phyloP scores from a whole-genome alignment of 2,329 filamentous ascomycete species.

The Colletotrichum trifolii region DNA sequence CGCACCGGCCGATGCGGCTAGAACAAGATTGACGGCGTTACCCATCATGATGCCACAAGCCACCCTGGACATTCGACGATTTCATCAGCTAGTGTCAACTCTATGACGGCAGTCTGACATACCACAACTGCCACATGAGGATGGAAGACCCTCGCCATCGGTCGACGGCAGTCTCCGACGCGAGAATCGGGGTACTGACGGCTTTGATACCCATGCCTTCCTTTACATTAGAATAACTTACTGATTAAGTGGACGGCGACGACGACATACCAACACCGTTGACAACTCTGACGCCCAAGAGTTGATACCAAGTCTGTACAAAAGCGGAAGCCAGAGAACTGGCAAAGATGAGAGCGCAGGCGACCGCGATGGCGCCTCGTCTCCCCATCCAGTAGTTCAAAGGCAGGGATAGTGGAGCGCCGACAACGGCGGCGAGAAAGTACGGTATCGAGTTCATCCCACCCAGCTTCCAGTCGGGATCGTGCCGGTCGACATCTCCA shows the following conservation, averaged over 20 bases:
- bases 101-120: not conserved
- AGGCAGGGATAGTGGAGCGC: not conserved
- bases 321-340: not conserved
- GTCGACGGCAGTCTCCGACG: not conserved
- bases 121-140: conserved; percentile 8
- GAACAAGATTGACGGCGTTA: not conserved
- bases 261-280: not conserved
- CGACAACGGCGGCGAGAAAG: not conserved
- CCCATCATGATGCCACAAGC: conserved; percentile 6
- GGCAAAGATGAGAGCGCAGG: not conserved
- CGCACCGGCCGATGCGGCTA: not conserved
- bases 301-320: not conserved
- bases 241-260: not conserved
- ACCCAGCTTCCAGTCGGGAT: not conserved
- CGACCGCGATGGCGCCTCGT: not conserved
- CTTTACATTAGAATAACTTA: accelerated
- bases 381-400: conserved; percentile 15
- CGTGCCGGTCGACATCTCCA: not conserved
- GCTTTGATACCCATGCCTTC: not conserved
- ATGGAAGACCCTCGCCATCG: not conserved
- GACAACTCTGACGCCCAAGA: not conserved
- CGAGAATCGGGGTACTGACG: not conserved
- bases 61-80: not conserved
- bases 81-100: not conserved
- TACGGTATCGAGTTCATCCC: conserved; percentile 2